Conservation (phyloP, 345 rosid genomes). For the Stellera chamaejasme region DNA sequence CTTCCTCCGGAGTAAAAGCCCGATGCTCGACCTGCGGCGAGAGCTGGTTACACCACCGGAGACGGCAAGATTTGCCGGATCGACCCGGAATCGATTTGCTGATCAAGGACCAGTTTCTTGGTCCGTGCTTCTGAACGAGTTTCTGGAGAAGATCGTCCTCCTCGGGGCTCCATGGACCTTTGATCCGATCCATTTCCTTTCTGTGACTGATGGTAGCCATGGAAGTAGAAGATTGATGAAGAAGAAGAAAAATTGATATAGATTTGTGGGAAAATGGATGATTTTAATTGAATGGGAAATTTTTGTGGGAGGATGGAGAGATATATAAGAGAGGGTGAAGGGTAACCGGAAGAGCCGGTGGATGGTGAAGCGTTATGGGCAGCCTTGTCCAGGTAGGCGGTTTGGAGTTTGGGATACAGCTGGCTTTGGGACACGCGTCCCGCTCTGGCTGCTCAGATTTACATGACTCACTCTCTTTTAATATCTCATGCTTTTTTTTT, state of each 20-base stretch:
- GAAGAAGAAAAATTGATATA: background rate
- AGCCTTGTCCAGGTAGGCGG: slow-evolving; percentile 55
- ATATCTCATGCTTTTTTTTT: slow-evolving; percentile 9
- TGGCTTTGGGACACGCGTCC: slow-evolving; percentile 75
- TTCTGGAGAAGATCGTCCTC: slow-evolving; percentile 75
- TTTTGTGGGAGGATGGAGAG: slow-evolving; percentile 8
- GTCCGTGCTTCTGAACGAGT: slow-evolving; percentile 70
- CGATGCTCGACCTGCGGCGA: slow-evolving; percentile 94
- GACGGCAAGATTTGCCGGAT: slow-evolving; percentile 82
- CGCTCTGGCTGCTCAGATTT: slow-evolving; percentile 25
- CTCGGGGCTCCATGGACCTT: slow-evolving; percentile 96
- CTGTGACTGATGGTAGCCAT: slow-evolving; percentile 19
- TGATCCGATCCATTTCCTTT: slow-evolving; percentile 75
- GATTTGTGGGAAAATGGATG: background rate
- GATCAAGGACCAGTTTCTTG: slow-evolving; percentile 89
- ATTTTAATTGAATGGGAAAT: background rate
- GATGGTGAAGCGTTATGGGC: slow-evolving; percentile 24
- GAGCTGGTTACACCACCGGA: slow-evolving; percentile 95
- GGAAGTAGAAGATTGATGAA: slow-evolving; percentile 11
- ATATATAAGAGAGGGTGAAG: slow-evolving; percentile 17
- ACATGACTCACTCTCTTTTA: slow-evolving; percentile 15
- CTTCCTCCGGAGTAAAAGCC: slow-evolving; percentile 64
- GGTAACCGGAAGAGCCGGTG: slow-evolving; percentile 39
- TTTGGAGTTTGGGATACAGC: slow-evolving; percentile 79
- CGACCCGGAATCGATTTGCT: slow-evolving; percentile 94